phyloP scores from a whole-genome alignment of 768 basidiomycete genomes.

The Austroboletus eburneus region DNA sequence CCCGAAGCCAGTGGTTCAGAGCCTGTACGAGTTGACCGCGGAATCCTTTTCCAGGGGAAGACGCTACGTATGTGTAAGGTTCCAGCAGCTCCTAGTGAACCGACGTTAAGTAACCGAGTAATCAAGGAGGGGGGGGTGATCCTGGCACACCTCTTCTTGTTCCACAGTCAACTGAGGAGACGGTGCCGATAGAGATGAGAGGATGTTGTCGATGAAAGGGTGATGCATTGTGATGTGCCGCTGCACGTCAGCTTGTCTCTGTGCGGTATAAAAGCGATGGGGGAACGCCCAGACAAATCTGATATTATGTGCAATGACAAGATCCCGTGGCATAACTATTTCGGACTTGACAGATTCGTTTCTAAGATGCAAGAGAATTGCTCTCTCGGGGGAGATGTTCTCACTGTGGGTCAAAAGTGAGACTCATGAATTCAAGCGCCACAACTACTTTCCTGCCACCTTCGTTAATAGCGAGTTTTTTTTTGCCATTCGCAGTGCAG shows the following conservation, averaged over 20 bases:
- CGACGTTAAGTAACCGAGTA: no score
- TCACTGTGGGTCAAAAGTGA: conserved; percentile 10
- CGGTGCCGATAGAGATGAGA: conserved; percentile 29
- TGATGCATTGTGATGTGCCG: conserved; percentile 14
- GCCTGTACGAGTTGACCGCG: conserved; percentile 82
- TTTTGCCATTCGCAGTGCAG: no score
- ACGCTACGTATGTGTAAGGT: conserved; percentile 81
- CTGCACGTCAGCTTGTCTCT: background rate
- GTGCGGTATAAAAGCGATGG: conserved; percentile 10
- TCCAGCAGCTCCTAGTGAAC: conserved; percentile 58
- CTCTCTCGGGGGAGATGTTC: conserved; percentile 1
- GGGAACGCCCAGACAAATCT: conserved; percentile 4
- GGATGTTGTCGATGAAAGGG: conserved; percentile 39
- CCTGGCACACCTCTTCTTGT: conserved; percentile 24
- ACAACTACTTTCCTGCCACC: background rate
- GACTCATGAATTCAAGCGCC: conserved; percentile 8
- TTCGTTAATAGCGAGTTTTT: background rate
- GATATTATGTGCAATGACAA: conserved; percentile 5
- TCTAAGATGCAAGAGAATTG: conserved; percentile 2
- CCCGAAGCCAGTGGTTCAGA: conserved; percentile 90
- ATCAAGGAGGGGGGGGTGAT: background rate
- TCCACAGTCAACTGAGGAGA: conserved; percentile 13
- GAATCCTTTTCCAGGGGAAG: conserved; percentile 89
- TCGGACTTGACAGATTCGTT: conserved; percentile 3
- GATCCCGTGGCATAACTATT: conserved; percentile 2